Conservation (phyloP, 176 grass and related monocot species). For the Themeda triandra region DNA sequence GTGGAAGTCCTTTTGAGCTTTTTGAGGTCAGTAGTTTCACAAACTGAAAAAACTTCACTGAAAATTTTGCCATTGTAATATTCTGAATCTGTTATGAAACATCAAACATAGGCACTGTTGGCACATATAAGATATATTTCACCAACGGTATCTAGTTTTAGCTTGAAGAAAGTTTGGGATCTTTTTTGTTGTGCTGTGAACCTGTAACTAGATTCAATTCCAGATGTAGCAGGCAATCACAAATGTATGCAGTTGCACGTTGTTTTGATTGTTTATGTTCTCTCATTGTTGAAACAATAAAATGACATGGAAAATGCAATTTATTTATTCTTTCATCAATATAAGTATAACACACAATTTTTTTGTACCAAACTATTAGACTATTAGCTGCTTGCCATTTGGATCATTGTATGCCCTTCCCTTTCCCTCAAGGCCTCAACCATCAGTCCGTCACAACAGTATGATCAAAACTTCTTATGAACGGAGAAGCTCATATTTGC, state of each 20-base stretch:
- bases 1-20: conserved; percentile 84
- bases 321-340: neutral
- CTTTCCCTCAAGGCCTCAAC: neutral
- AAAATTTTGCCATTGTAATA: neutral
- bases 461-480: neutral
- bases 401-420: neutral
- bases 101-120: neutral
- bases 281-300: conserved; percentile 6
- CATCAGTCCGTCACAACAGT: neutral
- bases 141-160: neutral
- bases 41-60: neutral
- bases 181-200: neutral
- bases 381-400: neutral
- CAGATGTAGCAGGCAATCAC: neutral
- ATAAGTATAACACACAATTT: neutral
- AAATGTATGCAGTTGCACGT: neutral
- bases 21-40: conserved; percentile 58
- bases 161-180: neutral
- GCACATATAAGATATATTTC: neutral
- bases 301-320: neutral
- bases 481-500: neutral
- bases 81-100: neutral
- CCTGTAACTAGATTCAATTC: neutral
- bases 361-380: neutral
- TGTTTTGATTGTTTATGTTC: neutral